Conservation (phyloP, 177 flowering plant species). For the Tripterygium wilfordii region DNA sequence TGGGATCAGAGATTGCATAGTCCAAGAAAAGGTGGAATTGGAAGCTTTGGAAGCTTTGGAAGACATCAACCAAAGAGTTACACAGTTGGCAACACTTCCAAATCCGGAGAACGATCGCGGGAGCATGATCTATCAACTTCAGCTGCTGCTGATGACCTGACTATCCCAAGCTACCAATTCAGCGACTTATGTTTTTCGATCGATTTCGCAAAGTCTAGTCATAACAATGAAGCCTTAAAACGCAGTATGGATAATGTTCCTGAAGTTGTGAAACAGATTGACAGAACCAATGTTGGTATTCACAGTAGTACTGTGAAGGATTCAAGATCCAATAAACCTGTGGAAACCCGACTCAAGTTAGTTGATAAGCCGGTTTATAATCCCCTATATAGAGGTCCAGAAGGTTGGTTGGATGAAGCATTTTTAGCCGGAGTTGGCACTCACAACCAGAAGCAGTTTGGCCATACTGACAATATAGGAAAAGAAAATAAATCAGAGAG, state of each 20-base stretch:
- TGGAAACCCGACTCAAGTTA: no score
- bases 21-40: not conserved
- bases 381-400: not conserved
- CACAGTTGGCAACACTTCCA: not conserved
- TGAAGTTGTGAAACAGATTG: not conserved
- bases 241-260: not conserved
- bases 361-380: not conserved
- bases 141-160: slow-evolving; percentile 9
- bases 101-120: not conserved
- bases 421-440: not conserved
- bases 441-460: not conserved
- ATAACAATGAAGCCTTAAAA: not conserved
- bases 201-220: slow-evolving; percentile 15
- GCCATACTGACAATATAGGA: not conserved
- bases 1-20: slow-evolving; percentile 6
- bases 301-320: no score
- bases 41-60: not conserved
- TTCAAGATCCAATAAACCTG: no score
- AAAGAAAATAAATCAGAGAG: not conserved
- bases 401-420: not conserved
- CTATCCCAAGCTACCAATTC: slow-evolving; percentile 13
- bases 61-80: not conserved
- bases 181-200: slow-evolving; percentile 21
- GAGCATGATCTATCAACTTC: not conserved
- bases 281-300: not conserved